Evolutionary conservation across 352 stramenopile species (phyloP).

Genomic region (Phytophthora tubulina): DNA sequence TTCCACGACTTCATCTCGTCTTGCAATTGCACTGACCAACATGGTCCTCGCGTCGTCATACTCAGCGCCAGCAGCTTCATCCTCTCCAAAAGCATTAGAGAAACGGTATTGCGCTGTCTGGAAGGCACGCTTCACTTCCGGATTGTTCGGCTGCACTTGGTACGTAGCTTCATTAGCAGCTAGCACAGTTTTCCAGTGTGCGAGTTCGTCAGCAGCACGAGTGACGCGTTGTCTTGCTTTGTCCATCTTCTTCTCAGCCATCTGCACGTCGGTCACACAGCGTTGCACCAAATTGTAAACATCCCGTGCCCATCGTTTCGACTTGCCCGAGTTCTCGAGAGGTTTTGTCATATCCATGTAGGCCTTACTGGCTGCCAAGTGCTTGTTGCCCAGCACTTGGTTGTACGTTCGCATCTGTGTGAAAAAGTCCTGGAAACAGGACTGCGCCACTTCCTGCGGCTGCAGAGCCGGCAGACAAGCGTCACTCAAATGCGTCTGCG

Average conservation of each 20-base stretch:
- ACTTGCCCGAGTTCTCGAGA: constrained; percentile 79
- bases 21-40: constrained; percentile 74
- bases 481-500: constrained; percentile 84
- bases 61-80: constrained; percentile 63
- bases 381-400: constrained; percentile 78
- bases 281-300: constrained; percentile 85
- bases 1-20: constrained; percentile 84
- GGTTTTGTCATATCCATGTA: constrained; percentile 82
- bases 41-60: constrained; percentile 66
- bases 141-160: constrained; percentile 81
- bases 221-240: constrained; percentile 70
- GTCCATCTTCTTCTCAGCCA: constrained; percentile 85
- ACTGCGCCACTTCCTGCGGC: constrained; percentile 84
- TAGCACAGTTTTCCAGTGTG: constrained; percentile 80
- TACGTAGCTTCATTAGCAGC: constrained; percentile 86
- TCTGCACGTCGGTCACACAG: constrained; percentile 74
- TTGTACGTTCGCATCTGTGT: constrained; percentile 84
- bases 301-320: constrained; percentile 78
- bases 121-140: constrained; percentile 76
- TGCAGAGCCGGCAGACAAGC: constrained; percentile 79
- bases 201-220: constrained; percentile 71
- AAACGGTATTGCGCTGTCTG: constrained; percentile 73
- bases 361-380: constrained; percentile 79
- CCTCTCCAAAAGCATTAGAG: constrained; percentile 69
- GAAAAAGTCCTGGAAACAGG: constrained; percentile 84